Base-by-base conservation (phyloP, 106 monocot genomes). In the Dendrobium chrysotoxum region DNA sequence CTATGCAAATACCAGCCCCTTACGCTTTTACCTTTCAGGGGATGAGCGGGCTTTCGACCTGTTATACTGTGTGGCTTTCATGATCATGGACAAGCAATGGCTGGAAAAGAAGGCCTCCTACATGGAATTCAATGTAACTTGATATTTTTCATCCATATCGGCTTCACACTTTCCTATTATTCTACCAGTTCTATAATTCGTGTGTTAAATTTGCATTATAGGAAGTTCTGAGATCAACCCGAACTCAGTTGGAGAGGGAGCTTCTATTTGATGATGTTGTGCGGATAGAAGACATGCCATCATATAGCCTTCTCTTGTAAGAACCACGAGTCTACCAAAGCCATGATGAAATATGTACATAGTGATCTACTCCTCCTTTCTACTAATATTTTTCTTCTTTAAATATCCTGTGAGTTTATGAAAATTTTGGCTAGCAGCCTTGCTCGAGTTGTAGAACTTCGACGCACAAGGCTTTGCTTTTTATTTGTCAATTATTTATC, bases 31-130 rank as follows among this genome's bases (percentile, higher is more conserved):
- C 20, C 40, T 26, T 10, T 0, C 87, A 92, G 92, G 87, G 82
- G 85, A 92, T 78, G 92, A 92, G 38, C 85, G 85, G 89, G 92
- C 89, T 82, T 92, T 92, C 55, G 89, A 92, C 79, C 82, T 89
- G 76, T 87, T 92, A 9, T 92, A 92, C 75, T 92, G 89, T 39
- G 89, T 92, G 20, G 92, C 92, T 16, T 92, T 92, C 64, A 84
- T 89, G 78, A 75, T 92, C 18, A 85, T 92, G 92, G 92, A 92
- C 82, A 89, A 89, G 80, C 87, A 92, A 67, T 92, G 92, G 91
- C 80, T 92, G 23, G 85, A 92, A 20, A 92, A 83, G 77, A 92
- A 89, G 75, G 91, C 91, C 2, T 89, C 91, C 44, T 92, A 92
- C 82, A 92, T 92, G 91, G 89, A 92, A 75, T 92, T 92, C 79